Base-by-base conservation (phyloP, 2,329 filamentous ascomycete species). In the Colletotrichum paranaense region DNA sequence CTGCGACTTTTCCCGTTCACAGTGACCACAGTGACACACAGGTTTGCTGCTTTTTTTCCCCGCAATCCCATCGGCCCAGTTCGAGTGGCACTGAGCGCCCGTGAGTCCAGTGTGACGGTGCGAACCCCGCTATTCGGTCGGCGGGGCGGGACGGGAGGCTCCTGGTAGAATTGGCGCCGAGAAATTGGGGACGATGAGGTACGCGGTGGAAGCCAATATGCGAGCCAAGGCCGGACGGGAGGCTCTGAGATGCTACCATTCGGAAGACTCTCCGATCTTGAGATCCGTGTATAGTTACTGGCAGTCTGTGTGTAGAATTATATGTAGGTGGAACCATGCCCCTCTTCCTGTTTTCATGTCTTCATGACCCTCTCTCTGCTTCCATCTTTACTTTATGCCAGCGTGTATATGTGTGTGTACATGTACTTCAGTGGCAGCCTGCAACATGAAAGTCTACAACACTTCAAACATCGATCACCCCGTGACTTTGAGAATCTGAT, bases 51-150 rank as follows among this genome's bases (percentile, higher is more conserved):
- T 26, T 28, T 55, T 55, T 22, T 49, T 11, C 42, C 42, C 42
- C 42, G 42, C 42, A 49, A 22, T 49, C 42, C 42, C 42, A 49
- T 22, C 42, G 42, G 42, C 8, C 42, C 42, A 49, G 42, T 49
- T 19, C 12, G 16, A 12, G 49, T 52, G 26, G 32, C 32, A 35
- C 22, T 19, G 16, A 28, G 63, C 63, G 55, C 55, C 70, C 70
- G 60, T 67, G 68, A 57, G 32, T 35, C 32, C 32, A 35, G 32
- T 26, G 16, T 57, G 32, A 8, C 62, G 32, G 60, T 49, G 57
- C 22, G n/a, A 16, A 52, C 62, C 56, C 68, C 57, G 63, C 56
- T 63, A 55, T 42, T 62, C 26, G 58, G 38, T 68, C 30, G 53
- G 38, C 59, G 42, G 65, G 42, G 53, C 30, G 35, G 7, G 60